Base-by-base conservation (phyloP, 345 rosid species). In the Trapa incisa region DNA sequence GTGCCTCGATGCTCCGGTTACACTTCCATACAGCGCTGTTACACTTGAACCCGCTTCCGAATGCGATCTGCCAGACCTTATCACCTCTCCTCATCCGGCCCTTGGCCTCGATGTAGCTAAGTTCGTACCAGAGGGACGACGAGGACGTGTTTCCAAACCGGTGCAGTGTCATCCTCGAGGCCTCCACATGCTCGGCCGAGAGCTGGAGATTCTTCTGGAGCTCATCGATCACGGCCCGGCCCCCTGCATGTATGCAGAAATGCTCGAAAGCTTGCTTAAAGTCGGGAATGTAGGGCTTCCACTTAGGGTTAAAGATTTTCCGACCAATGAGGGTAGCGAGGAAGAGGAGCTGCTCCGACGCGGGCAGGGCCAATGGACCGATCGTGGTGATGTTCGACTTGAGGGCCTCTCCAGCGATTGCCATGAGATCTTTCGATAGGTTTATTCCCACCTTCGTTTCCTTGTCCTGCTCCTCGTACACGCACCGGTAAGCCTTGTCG, bases 11-110 rank as follows among this genome's bases (percentile, higher is more conserved):
- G 73, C 68, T 85, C 47, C 81, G 76, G 74, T 85, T 91, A 67
- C 96, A 89, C 75, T 83, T 91, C 97, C 96, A 91, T 7, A 91
- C 90, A 0, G 90, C 96, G 38, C 94, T 87, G 72, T 91, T 92
- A 73, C 98, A 92, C 75, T 92, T 92, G 35, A 92, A 92, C 11
- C 98, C 98, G 29, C 29, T 22, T 22, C 29, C 29, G 29, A 22
- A 22, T 22, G 29, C 29, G 29, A 22, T 22, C 29, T 22, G 29
- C 29, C 29, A 22, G 29, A 22, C 29, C 29, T 22, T 22, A 22
- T 22, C 29, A 22, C 29, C 29, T 22, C 29, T 22, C 29, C 29
- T 22, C 29, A 22, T 22, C 29, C 29, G 29, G 29, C 29, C 29
- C 29, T 22, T 22, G 29, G 29, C 29, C 29, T 22, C 29, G 29